Conservation (phyloP, 345 rosid species). For the Lepidium sativum region DNA sequence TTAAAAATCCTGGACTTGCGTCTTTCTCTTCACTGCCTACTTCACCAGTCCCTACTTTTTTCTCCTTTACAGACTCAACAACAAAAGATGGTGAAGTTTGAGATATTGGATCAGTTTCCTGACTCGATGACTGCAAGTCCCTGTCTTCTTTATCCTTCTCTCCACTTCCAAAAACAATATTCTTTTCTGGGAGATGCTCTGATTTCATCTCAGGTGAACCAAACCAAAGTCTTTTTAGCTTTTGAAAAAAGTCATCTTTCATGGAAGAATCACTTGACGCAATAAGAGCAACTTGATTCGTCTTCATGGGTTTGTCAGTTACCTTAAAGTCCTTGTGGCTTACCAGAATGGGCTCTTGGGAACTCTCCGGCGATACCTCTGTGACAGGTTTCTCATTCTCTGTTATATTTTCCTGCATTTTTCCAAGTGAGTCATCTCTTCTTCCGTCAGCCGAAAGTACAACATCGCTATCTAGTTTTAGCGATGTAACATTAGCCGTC, state of each 20-base stretch:
- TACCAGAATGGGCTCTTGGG: conserved; percentile 11
- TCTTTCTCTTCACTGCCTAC: conserved; percentile 15
- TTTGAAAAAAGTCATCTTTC: conserved; percentile 35
- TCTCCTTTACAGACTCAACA: conserved; percentile 20
- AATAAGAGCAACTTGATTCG: conserved; percentile 13
- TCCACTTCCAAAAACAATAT: conserved; percentile 15
- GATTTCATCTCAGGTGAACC: conserved; percentile 27
- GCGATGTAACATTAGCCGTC: not conserved
- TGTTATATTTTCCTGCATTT: not conserved
- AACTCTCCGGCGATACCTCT: not conserved
- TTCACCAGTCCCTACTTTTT: conserved; percentile 22
- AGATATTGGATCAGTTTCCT: conserved; percentile 6
- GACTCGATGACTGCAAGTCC: conserved; percentile 7
- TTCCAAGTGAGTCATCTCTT: conserved; percentile 7
- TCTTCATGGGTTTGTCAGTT: not conserved
- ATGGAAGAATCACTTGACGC: conserved; percentile 25
- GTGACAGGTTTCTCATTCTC: not conserved
- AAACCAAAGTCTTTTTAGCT: conserved; percentile 42
- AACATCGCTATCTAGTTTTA: conserved; percentile 19
- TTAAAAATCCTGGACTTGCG: conserved; percentile 30
- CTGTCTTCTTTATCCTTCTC: conserved; percentile 20
- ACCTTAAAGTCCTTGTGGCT: not conserved
- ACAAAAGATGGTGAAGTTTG: conserved; percentile 11
- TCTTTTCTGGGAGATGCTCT: conserved; percentile 7
- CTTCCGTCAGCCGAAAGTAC: conserved; percentile 12